A percentile compares a stretch with the other conserved stretches of the same genome.
These are phyloP conservation scores for Crassisporium funariophilum DNA, from an alignment of 768 basidiomycete species.

Conservation along the genomic window DNA sequence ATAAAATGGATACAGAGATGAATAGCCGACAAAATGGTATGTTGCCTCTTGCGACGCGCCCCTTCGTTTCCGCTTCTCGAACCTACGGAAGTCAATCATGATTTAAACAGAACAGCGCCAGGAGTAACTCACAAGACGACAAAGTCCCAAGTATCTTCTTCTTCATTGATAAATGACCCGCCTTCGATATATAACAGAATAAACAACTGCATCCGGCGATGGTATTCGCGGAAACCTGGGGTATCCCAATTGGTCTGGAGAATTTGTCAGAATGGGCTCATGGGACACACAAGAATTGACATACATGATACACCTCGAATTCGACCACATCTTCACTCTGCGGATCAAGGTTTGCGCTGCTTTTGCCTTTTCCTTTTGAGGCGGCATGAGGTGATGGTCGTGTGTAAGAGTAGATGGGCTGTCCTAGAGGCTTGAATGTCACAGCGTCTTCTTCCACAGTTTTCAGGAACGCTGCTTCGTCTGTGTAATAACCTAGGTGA, in stretches of 20 bases:
- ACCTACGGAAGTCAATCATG: slow-evolving; percentile 51
- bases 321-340: slow-evolving; percentile 64
- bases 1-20: slow-evolving; percentile 94
- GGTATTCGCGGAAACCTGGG: slow-evolving; percentile 88
- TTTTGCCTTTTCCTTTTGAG: slow-evolving; percentile 57
- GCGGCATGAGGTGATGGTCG: slow-evolving; percentile 46
- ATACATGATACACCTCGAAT: slow-evolving; percentile 90
- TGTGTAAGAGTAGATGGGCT: slow-evolving; percentile 75
- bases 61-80: slow-evolving; percentile 77
- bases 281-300: slow-evolving; percentile 26
- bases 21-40: slow-evolving; percentile 95
- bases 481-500: slow-evolving; percentile 68
- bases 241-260: slow-evolving; percentile 84
- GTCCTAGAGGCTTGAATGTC: slow-evolving; percentile 76
- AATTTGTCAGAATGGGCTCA: neutral
- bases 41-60: slow-evolving; percentile 49
- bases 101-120: neutral
- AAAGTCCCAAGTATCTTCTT: slow-evolving; percentile 95
- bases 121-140: slow-evolving; percentile 66
- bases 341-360: slow-evolving; percentile 45
- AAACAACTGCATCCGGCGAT: slow-evolving; percentile 91
- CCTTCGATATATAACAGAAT: slow-evolving; percentile 94
- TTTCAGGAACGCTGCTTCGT: slow-evolving; percentile 64
- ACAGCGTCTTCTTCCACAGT: slow-evolving; percentile 78
- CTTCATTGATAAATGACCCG: slow-evolving; percentile 92